phyloP scores from a whole-genome alignment of 2,329 filamentous ascomycete genomes.

The Exophiala aquamarina region DNA sequence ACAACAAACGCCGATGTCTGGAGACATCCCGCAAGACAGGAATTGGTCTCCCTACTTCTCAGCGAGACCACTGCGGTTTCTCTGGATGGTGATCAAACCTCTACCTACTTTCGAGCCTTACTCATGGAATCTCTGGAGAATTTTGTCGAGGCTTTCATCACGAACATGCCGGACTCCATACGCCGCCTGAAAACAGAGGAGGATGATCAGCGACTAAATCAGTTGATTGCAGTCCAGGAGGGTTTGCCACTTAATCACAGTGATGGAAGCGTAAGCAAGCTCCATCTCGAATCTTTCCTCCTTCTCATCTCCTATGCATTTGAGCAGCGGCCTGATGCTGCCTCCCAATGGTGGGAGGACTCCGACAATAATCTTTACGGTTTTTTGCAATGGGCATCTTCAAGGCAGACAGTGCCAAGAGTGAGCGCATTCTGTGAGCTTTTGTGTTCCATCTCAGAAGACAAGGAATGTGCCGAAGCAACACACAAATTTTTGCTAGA shows the following conservation, averaged over 20 bases:
- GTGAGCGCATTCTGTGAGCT: constrained; percentile 97
- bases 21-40: constrained; percentile 82
- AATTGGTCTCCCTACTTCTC: constrained; percentile 78
- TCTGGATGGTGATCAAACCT: constrained; percentile 65
- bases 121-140: constrained; percentile 80
- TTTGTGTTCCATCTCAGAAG: constrained; percentile 82
- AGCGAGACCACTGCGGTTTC: constrained; percentile 72
- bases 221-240: constrained; percentile 46
- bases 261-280: constrained; percentile 38
- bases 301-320: constrained; percentile 91
- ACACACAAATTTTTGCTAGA: constrained; percentile 90
- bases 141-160: constrained; percentile 90
- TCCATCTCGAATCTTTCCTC: constrained; percentile 81
- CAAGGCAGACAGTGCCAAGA: constrained; percentile 89
- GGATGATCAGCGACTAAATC: constrained; percentile 68
- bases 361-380: constrained; percentile 90
- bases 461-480: constrained; percentile 76
- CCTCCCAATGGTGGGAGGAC: constrained; percentile 87
- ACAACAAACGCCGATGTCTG: constrained; percentile 79
- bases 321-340: constrained; percentile 79
- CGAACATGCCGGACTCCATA: constrained; percentile 90
- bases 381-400: constrained; percentile 96
- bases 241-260: constrained; percentile 48
- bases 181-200: constrained; percentile 83
- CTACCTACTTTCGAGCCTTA: constrained; percentile 68